These are phyloP conservation scores for Cyanidioschyzon merolae DNA, from an alignment of 23 red algal species.

Conservation along the genomic window DNA sequence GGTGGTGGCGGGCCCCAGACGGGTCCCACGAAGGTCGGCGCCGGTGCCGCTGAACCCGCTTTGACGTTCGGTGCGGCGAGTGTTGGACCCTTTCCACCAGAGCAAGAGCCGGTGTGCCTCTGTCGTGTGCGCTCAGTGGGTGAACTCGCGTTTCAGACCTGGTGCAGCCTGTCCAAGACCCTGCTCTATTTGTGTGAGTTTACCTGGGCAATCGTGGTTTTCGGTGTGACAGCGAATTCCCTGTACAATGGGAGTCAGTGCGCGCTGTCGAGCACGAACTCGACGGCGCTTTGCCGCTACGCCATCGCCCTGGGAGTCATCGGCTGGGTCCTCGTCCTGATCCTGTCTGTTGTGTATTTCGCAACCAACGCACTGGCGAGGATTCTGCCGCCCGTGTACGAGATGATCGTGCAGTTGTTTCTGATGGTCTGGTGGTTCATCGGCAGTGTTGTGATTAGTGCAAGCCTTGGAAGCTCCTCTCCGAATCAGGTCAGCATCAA, in stretches of 20 bases:
- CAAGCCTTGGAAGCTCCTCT: background rate
- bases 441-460: conserved; percentile 4
- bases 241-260: background rate
- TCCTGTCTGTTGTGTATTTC: background rate
- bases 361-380: background rate
- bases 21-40: background rate
- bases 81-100: background rate
- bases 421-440: conserved; percentile 13
- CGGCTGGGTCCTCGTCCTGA: conserved; percentile 1
- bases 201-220: conserved; percentile 10
- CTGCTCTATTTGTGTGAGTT: conserved; percentile 7
- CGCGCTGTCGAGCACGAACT: background rate
- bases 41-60: background rate
- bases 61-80: background rate
- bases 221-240: conserved; percentile 8
- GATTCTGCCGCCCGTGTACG: background rate
- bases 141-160: conserved; percentile 5
- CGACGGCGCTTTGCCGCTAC: conserved; percentile 14
- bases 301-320: conserved; percentile 11
- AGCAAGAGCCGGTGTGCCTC: background rate
- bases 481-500: conserved; percentile 13
- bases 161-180: conserved; percentile 13
- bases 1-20: background rate
- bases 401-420: background rate
- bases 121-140: conserved; percentile 3